These are phyloP conservation scores for Vitis rotundifolia DNA, from an alignment of 164 flowering plant genomes.

Conservation along the genomic window DNA sequence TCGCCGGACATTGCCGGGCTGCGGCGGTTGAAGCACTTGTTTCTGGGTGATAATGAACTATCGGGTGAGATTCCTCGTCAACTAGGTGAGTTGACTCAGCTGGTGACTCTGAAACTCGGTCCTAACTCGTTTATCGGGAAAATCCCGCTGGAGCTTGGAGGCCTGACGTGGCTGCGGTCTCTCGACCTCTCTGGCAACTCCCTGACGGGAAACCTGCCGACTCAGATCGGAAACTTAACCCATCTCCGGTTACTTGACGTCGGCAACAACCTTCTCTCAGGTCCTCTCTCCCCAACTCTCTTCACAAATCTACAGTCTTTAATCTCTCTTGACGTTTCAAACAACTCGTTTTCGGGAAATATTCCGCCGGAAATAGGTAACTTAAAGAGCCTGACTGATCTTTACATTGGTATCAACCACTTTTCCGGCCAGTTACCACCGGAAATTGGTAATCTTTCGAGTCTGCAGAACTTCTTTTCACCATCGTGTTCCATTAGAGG, in stretches of 20 bases:
- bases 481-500: slow-evolving; percentile 57
- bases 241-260: slow-evolving; percentile 41
- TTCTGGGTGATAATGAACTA: slow-evolving; percentile 43
- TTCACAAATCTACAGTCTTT: slow-evolving; percentile 41
- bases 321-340: slow-evolving; percentile 52
- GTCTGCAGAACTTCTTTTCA: slow-evolving; percentile 37
- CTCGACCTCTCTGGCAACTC: slow-evolving; percentile 59
- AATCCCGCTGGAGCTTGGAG: slow-evolving; percentile 60
- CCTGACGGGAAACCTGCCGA: slow-evolving; percentile 45
- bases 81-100: slow-evolving; percentile 41
- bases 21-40: slow-evolving; percentile 22
- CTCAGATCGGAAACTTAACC: slow-evolving; percentile 38
- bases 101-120: slow-evolving; percentile 50
- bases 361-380: slow-evolving; percentile 59
- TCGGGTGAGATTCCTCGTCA: slow-evolving; percentile 49
- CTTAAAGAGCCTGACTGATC: slow-evolving; percentile 48
- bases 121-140: slow-evolving; percentile 47
- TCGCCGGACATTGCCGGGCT: slow-evolving; percentile 32
- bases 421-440: slow-evolving; percentile 66
- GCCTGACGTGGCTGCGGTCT: slow-evolving; percentile 25
- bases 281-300: slow-evolving; percentile 44
- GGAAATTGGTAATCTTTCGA: slow-evolving; percentile 54
- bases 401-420: slow-evolving; percentile 59
- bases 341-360: slow-evolving; percentile 56
- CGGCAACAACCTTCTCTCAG: slow-evolving; percentile 55